A percentile compares a stretch with the other conserved stretches of the same genome.
phyloP scores from a whole-genome alignment of 2,329 filamentous ascomycete species.

The Penicillium concentricum region DNA sequence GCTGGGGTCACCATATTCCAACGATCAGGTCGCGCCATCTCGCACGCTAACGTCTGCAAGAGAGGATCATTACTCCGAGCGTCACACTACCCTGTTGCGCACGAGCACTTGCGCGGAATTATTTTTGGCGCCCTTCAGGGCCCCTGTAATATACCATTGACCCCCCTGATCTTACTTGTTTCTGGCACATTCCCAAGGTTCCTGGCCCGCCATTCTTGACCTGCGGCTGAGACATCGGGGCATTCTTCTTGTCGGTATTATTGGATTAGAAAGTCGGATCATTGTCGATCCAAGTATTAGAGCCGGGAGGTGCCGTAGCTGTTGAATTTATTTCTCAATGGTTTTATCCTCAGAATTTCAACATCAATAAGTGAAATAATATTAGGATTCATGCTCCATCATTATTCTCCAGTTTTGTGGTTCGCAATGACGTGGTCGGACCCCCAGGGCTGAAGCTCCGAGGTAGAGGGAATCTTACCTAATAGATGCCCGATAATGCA shows the following conservation, averaged over 20 bases:
- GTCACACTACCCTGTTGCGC: slow-evolving; percentile 5
- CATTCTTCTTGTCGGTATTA: slow-evolving; percentile 1
- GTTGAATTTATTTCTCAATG: neutral
- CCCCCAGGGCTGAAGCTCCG: slow-evolving; percentile 2
- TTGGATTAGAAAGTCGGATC: neutral
- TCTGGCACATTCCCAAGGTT: slow-evolving; percentile 18
- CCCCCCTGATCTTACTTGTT: slow-evolving; percentile 1
- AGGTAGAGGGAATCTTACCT: neutral
- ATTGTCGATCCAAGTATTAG: neutral
- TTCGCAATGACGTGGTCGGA: slow-evolving; percentile 6
- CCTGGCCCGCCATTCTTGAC: slow-evolving; percentile 13
- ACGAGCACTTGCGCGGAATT: slow-evolving; percentile 8
- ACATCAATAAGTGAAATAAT: too few species aligned
- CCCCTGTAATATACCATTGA: neutral
- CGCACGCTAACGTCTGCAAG: slow-evolving; percentile 14
- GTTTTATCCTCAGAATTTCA: neutral
- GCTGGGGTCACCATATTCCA: neutral
- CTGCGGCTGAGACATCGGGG: slow-evolving; percentile 14
- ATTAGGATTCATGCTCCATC: too few species aligned
- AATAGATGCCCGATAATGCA: neutral
- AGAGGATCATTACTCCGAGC: slow-evolving; percentile 23
- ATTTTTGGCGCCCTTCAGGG: slow-evolving; percentile 3
- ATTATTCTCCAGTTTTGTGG: neutral
- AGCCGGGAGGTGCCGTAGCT: neutral
- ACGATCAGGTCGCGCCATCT: slow-evolving; percentile 22